A percentile compares a stretch with the other conserved stretches of the same genome.
phyloP scores from a whole-genome alignment of 805 yeast species.

The Pichia paraexigua region DNA sequence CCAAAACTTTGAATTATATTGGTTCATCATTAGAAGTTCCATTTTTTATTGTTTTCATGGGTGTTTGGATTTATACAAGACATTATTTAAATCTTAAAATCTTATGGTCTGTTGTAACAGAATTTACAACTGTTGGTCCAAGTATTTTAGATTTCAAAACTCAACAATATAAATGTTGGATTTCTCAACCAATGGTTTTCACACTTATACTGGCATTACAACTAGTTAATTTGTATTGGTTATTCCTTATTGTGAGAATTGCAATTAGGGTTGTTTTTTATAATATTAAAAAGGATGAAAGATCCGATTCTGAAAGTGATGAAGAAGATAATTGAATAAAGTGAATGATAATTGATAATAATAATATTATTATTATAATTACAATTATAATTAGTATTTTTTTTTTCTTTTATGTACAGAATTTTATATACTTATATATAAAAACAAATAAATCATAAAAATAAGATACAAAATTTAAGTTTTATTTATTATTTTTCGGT shows the following conservation, averaged over 20 bases:
- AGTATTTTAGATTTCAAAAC: constrained; percentile 75
- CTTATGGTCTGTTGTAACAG: constrained; percentile 78
- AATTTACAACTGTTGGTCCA: constrained; percentile 79
- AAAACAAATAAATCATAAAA: background rate
- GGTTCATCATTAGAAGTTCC: constrained; percentile 58
- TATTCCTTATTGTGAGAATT: constrained; percentile 71
- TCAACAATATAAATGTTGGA: constrained; percentile 94
- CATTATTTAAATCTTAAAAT: constrained; percentile 78
- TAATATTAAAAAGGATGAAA: constrained; percentile 66
- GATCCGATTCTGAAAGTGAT: constrained; percentile 80
- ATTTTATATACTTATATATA: constrained; percentile 4
- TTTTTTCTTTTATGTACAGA: background rate
- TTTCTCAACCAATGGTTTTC: constrained; percentile 87
- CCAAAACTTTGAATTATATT: constrained; percentile 83
- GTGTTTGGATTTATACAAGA: constrained; percentile 80
- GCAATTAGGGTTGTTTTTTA: constrained; percentile 53
- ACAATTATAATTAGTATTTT: background rate
- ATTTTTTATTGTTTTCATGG: constrained; percentile 59
- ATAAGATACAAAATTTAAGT: background rate
- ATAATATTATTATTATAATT: no score
- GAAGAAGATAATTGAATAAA: constrained; percentile 29
- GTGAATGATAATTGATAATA: background rate
- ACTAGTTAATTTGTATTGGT: constrained; percentile 82
- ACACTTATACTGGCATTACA: constrained; percentile 71
- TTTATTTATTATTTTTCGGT: background rate